Evolutionary conservation across 2,329 filamentous ascomycete genomes (phyloP), one percentile per base, ranked within the genome.

Genomic region (Thielaviopsis ethacetica): DNA sequence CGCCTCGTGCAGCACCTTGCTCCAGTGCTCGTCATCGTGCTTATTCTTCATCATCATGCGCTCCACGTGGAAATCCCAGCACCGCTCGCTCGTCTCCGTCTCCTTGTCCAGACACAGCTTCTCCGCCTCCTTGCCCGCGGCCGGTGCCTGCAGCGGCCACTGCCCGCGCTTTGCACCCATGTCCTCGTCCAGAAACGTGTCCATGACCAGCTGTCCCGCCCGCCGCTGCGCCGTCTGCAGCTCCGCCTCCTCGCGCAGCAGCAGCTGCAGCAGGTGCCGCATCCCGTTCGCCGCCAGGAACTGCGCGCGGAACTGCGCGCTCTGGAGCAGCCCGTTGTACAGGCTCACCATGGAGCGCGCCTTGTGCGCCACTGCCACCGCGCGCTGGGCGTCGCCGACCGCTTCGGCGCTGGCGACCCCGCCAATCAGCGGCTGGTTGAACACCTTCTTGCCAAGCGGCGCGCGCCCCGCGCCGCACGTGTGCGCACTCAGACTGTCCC

Each of bases 161-260:
- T 79, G 69, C 0, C 80, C 79, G 19, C 76, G 63, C 24, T 72
- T 71, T 2, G 82, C 82, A 49, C 82, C 81, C 75, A 84, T 82
- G 59, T 78, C 75, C 62, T 77, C 75, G 65, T 86, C 83, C n/a
- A 86, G 70, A 65, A 86, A 86, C 61, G 76, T 82, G 65, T 86
- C 83, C 38, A 79, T 73, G 27, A 84, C 74, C 59, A 85, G 72
- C 61, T 81, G 73, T 1, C 77, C 80, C 24, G 78, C 76, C 65
- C 77, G 80, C 60, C 73, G 74, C 65, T 78, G 74, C 5, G 78
- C 75, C 1, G 70, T 66, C 15, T 74, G 74, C 72, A 81, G 80
- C 24, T 74, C 69, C 15, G 57, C 13, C 27, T 59, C 60, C 19
- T 51, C 24, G n/a, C 57, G 47, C 24, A 61, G 34, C 41, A 85